Percentiles rank a stretch among this genome's conserved stretches.
Evolutionary conservation across 2,329 filamentous ascomycete genomes (phyloP).

Genomic region (Xylaria sp.): DNA sequence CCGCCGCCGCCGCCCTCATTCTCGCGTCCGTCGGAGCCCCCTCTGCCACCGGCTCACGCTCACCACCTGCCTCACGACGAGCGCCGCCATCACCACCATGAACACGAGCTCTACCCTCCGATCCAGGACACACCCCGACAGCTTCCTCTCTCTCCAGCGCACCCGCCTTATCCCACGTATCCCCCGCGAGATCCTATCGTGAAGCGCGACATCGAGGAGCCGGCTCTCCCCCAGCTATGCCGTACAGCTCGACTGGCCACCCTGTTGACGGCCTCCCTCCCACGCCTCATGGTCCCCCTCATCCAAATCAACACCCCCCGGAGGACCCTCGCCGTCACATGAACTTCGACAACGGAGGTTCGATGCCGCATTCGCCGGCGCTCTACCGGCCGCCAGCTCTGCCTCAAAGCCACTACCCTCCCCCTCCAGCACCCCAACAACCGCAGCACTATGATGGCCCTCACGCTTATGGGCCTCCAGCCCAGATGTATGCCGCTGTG

Average conservation of each 20-base stretch:
- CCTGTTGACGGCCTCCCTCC: conserved; percentile 45
- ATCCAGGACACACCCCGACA: conserved; percentile 61
- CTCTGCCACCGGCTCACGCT: conserved; percentile 48
- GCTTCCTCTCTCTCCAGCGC: conserved; percentile 52
- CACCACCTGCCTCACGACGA: conserved; percentile 55
- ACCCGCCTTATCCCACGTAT: conserved; percentile 52
- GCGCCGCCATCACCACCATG: conserved; percentile 62
- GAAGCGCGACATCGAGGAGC: conserved; percentile 63
- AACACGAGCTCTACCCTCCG: conserved; percentile 59
- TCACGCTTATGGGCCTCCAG: conserved; percentile 48
- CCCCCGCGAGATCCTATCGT: conserved; percentile 57
- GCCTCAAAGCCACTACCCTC: conserved; percentile 37
- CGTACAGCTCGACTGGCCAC: conserved; percentile 58
- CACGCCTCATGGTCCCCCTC: conserved; percentile 45
- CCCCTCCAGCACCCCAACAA: conserved; percentile 39
- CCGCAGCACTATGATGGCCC: conserved; percentile 39
- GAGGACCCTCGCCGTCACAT: conserved; percentile 59
- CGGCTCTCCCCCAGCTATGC: conserved; percentile 49
- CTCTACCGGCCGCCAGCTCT: conserved; percentile 39
- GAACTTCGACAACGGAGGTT: conserved; percentile 56
- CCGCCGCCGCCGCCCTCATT: conserved; percentile 42
- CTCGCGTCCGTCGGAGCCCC: conserved; percentile 47
- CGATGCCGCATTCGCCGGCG: conserved; percentile 52
- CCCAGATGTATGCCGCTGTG: conserved; percentile 43
- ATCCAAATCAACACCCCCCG: conserved; percentile 45